Evolutionary conservation across 2,329 filamentous ascomycete genomes (phyloP).

Genomic region (Amesomyces nigricolor): DNA sequence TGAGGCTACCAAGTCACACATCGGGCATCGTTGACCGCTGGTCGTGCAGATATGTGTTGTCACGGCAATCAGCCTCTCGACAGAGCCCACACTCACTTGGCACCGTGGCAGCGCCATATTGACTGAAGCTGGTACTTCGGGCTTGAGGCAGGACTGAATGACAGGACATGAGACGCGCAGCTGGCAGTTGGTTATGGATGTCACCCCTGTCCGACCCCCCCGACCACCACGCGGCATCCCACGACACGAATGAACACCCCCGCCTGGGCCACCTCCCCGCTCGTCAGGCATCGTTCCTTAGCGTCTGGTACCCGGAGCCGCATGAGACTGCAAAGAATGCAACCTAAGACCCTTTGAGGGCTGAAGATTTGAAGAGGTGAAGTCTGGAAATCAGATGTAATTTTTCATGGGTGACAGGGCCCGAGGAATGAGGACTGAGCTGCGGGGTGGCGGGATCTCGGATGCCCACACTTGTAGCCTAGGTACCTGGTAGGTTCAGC

Average conservation of each 20-base stretch:
- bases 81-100: not conserved
- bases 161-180: not conserved
- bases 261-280: slow-evolving; percentile 4
- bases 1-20: not conserved
- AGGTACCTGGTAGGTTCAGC: too few relatives aligned
- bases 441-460: too few relatives aligned
- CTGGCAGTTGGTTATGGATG: not conserved
- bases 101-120: slow-evolving; percentile 4
- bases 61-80: not conserved
- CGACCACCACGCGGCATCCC: slow-evolving; percentile 7
- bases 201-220: not conserved
- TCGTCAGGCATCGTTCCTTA: not conserved
- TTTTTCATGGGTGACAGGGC: too few relatives aligned
- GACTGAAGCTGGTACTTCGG: too few relatives aligned
- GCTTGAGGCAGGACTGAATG: not conserved
- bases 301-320: too few relatives aligned
- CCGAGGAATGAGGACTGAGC: too few relatives aligned
- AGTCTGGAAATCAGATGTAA: too few relatives aligned
- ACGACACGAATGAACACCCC: slow-evolving; percentile 2
- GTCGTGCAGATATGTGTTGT: slow-evolving; percentile 11
- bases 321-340: too few relatives aligned
- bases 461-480: too few relatives aligned
- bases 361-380: too few relatives aligned
- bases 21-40: slow-evolving; percentile 22
- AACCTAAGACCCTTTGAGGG: too few relatives aligned